A percentile compares a stretch with the other conserved stretches of the same genome.
These are phyloP conservation scores for Ocimum tenuiflorum DNA, from an alignment of 257 asterid species.

Conservation along the genomic window DNA sequence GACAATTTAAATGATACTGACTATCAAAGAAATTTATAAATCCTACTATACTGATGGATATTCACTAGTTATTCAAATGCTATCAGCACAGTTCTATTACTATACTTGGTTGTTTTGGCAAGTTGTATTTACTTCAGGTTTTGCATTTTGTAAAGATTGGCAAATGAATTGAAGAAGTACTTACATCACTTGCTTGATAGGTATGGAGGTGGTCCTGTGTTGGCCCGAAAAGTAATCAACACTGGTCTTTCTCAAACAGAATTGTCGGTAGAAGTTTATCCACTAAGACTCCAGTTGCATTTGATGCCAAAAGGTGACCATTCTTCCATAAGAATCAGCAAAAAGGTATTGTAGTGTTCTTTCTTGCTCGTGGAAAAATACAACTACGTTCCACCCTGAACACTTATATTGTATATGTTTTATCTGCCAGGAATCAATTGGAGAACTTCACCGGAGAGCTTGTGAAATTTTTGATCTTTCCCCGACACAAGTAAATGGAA, in stretches of 20 bases:
- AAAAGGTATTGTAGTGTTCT: slow-evolving; percentile 54
- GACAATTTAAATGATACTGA: not conserved
- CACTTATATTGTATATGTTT: slow-evolving; percentile 8
- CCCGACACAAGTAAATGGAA: slow-evolving; percentile 59
- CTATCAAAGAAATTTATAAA: not conserved
- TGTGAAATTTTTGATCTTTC: slow-evolving; percentile 73
- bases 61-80: not conserved
- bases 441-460: slow-evolving; percentile 84
- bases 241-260: slow-evolving; percentile 90
- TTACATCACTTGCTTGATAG: slow-evolving; percentile 44
- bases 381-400: not conserved
- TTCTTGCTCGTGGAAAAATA: not conserved
- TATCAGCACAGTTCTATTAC: not conserved
- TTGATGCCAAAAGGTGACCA: slow-evolving; percentile 79
- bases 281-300: slow-evolving; percentile 87
- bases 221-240: slow-evolving; percentile 85
- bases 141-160: not conserved
- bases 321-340: slow-evolving; percentile 83
- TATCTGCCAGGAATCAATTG: slow-evolving; percentile 72
- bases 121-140: not conserved
- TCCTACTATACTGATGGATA: slow-evolving; percentile 2
- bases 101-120: not conserved
- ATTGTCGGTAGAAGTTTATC: slow-evolving; percentile 96
- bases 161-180: slow-evolving; percentile 9
- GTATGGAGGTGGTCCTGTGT: slow-evolving; percentile 95